Evolutionary conservation across 2,329 filamentous ascomycete genomes (phyloP).

Genomic region (Fusarium sp.): DNA sequence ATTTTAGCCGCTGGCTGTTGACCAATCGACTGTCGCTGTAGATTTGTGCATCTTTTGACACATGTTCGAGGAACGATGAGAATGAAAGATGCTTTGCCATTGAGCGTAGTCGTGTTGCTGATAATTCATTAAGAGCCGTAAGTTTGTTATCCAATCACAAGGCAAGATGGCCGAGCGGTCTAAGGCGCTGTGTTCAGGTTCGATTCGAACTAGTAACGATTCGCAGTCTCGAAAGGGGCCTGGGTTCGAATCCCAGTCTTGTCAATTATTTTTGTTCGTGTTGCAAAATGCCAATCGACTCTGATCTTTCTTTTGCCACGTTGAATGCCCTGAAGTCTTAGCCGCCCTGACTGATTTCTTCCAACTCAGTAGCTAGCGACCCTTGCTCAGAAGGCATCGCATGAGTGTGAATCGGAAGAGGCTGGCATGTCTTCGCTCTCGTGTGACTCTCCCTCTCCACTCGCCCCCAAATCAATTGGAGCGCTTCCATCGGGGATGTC

Average conservation of each 20-base stretch:
- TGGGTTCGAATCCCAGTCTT: conserved; percentile 10
- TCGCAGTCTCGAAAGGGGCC: conserved; percentile 8
- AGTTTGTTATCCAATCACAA: background rate
- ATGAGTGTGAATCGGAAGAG: background rate
- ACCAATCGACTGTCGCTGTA: background rate
- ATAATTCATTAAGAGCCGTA: rapidly evolving
- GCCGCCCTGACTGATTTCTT: background rate
- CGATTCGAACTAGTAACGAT: conserved; percentile 1
- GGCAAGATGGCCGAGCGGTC: conserved; percentile 7
- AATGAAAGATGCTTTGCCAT: background rate
- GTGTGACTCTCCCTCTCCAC: background rate
- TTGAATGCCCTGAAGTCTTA: background rate
- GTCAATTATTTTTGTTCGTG: background rate
- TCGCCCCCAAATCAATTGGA: background rate
- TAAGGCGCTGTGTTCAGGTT: conserved; percentile 9
- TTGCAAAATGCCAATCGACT: rapidly evolving
- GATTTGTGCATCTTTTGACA: background rate
- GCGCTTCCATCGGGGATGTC: conserved; percentile 11
- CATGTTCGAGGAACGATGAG: background rate
- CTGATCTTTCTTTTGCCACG: background rate
- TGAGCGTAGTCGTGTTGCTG: rapidly evolving
- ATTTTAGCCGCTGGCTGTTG: background rate
- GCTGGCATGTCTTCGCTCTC: background rate
- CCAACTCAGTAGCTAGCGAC: no score
- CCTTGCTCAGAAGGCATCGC: background rate